Conservation (phyloP, 2,329 filamentous ascomycete species). For the Monilinia laxa region DNA sequence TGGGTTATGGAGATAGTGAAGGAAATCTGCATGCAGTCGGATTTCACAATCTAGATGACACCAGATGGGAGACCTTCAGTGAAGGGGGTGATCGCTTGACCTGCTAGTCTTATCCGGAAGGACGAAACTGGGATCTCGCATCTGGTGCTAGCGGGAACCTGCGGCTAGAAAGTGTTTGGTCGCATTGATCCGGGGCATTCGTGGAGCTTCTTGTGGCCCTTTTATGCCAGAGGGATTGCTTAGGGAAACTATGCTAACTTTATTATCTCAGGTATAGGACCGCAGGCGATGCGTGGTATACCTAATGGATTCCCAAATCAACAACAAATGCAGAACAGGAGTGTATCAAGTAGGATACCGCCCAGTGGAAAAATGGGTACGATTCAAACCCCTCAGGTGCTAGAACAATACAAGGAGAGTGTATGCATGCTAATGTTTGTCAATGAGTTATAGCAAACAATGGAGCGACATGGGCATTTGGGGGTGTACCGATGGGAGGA, state of each 20-base stretch:
- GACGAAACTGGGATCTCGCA: neutral
- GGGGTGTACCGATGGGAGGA: conserved; percentile 60
- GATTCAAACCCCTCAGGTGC: conserved; percentile 29
- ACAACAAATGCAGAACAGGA: conserved; percentile 58
- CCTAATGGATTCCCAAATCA: conserved; percentile 59
- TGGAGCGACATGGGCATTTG: conserved; percentile 58
- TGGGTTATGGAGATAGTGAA: neutral
- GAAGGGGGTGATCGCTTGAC: neutral
- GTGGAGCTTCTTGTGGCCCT: neutral
- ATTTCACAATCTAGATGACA: neutral
- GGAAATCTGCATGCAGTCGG: conserved; percentile 4
- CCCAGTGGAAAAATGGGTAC: conserved; percentile 66
- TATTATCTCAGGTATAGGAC: conserved; percentile 47
- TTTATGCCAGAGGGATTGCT: neutral
- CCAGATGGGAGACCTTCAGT: conserved; percentile 2
- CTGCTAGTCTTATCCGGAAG: neutral
- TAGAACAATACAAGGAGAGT: conserved; percentile 6
- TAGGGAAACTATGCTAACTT: conserved; percentile 29
- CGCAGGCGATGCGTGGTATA: conserved; percentile 61
- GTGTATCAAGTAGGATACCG: conserved; percentile 59
- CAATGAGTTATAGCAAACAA: conserved; percentile 40
- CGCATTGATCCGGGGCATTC: neutral
- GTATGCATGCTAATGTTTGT: conserved; percentile 31
- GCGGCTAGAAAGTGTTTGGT: conserved; percentile 5
- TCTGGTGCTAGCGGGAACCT: neutral